Evolutionary conservation across 306 rosid genomes (phyloP), one percentile per base, ranked within the genome.

Genomic region (Casuarina glauca): DNA sequence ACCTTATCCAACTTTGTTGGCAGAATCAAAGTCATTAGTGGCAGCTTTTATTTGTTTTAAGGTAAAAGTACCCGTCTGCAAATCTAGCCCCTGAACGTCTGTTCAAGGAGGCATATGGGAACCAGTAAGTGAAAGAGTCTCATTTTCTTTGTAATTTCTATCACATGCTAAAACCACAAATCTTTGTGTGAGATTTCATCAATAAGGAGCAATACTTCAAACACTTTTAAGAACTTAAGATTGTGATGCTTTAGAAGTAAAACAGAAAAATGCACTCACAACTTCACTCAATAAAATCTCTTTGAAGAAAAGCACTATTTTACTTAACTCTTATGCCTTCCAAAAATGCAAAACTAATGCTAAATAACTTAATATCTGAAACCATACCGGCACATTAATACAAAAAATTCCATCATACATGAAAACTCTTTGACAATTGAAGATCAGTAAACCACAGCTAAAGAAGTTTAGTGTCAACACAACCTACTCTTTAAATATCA

Each of bases 1-100:
- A 16, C 91, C 93, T 87, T 91, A 91, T 74, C 96, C 96, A 50
- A 91, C 81, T 79, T 89, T 91, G 81, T 91, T 89, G 73, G 26
- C 54, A 13, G 46, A 61, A 82, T 88, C 69, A 32, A 91, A 91
- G 77, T 89, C 75, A 17, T 86, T 36, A 11, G 96, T 89, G 49
- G 93, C 93, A 42, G 82, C 87, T 78, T 78, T 80, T 79, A 89
- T 62, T 76, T 86, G 93, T 67, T 87, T 82, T 72, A 91, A 74
- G 72, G 88, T 87, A 81, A 91, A 89, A 79, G 54, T 83, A 48
- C 90, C 93, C 3, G 79, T 76, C 81, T 85, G 88, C 50, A 80
- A 43, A 72, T 89, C 91, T 76, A 70, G 50, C 10, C 83, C 86
- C 58, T 67, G 46, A 35, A 70, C 16, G 49, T 72, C 86, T 81